Percentiles rank a stretch among this genome's conserved stretches.
Conservation (phyloP, 1,284 basidiomycete species). For the Moniliella sp. region DNA sequence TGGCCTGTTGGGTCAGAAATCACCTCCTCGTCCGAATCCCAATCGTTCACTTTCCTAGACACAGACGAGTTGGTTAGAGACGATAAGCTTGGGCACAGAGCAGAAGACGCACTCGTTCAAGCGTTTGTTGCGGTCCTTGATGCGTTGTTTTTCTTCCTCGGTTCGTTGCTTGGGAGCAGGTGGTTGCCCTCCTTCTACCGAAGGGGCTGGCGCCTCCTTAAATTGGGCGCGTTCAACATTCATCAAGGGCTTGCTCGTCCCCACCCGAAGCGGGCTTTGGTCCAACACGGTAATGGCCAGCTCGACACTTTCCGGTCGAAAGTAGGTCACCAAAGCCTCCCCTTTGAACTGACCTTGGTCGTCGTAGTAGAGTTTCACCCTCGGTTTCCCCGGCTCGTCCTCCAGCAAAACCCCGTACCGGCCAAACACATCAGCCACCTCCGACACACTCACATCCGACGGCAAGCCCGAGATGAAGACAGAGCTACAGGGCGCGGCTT, state of each 20-base stretch:
- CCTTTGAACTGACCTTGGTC: conserved; percentile 62
- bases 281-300: conserved; percentile 70
- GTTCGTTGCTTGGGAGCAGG: conserved; percentile 5
- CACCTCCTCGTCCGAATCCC: conserved; percentile 19
- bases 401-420: conserved; percentile 80
- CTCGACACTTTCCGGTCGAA: conserved; percentile 80
- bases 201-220: neutral
- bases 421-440: conserved; percentile 59
- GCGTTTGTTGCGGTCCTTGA: conserved; percentile 12
- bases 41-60: conserved; percentile 20
- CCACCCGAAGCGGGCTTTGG: conserved; percentile 69
- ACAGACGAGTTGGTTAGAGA: neutral
- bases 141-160: conserved; percentile 10
- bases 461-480: conserved; percentile 76
- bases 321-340: conserved; percentile 84
- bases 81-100: neutral
- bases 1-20: neutral
- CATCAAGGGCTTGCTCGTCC: conserved; percentile 47
- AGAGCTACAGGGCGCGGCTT: too few species aligned
- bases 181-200: neutral
- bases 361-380: conserved; percentile 66
- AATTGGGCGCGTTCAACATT: conserved; percentile 67
- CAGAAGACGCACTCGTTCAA: conserved; percentile 8
- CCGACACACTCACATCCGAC: conserved; percentile 49
- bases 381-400: conserved; percentile 61